Evolutionary conservation across 2,329 filamentous ascomycete genomes (phyloP).

Genomic region (Plenodomus biglobosus): DNA sequence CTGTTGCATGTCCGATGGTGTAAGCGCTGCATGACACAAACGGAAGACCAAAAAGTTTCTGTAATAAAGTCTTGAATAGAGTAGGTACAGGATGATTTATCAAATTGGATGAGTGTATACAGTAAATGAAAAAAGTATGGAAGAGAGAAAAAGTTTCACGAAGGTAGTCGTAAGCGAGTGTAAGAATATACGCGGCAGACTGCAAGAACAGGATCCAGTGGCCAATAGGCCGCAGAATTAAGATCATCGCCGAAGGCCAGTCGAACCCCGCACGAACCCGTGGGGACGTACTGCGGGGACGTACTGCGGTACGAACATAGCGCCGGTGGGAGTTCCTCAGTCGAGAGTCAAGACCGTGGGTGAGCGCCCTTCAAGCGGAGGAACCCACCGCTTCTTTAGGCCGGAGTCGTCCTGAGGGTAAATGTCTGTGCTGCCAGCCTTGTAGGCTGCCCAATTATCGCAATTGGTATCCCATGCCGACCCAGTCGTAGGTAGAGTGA

Average conservation of each 20-base stretch:
- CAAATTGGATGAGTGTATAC: not conserved
- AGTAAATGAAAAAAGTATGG: not conserved
- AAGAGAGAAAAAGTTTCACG: not conserved
- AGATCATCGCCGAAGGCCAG: no score
- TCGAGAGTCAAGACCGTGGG: not conserved
- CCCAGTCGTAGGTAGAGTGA: conserved; percentile 21
- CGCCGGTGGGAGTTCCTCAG: not conserved
- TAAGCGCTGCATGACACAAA: not conserved
- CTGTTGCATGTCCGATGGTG: not conserved
- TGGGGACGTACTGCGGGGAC: no score
- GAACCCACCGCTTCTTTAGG: conserved; percentile 38
- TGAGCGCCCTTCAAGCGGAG: conserved; percentile 7
- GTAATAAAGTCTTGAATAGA: not conserved
- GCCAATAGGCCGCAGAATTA: no score
- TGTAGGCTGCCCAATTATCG: conserved; percentile 25
- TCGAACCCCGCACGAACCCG: no score
- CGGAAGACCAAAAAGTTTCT: not conserved
- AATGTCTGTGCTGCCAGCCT: conserved; percentile 15
- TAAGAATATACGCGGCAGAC: conserved; percentile 9
- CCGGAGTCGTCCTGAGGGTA: conserved; percentile 47
- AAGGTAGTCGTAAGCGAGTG: conserved; percentile 4
- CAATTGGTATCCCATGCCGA: conserved; percentile 33
- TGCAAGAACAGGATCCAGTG: not conserved
- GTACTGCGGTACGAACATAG: no score
- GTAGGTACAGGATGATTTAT: not conserved